These are phyloP conservation scores for Metschnikowia baotianmanensis DNA, from an alignment of 805 yeast genomes.

Conservation along the genomic window DNA sequence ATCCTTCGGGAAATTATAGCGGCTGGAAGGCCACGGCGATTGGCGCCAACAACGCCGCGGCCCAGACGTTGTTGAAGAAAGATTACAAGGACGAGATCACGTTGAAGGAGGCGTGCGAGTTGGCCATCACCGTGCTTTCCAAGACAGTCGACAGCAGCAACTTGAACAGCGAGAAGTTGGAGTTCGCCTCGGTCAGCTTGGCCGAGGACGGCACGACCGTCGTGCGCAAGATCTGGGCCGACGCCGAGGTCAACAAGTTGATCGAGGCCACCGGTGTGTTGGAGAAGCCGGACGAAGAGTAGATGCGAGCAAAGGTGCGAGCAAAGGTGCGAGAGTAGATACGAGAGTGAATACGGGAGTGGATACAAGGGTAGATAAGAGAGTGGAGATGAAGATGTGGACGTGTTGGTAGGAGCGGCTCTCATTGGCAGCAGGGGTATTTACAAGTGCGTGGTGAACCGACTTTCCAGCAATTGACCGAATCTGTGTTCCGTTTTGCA, in stretches of 20 bases:
- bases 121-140: constrained; percentile 87
- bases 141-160: constrained; percentile 92
- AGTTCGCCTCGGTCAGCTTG: constrained; percentile 76
- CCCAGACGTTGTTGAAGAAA: constrained; percentile 92
- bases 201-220: constrained; percentile 45
- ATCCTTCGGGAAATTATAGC: constrained; percentile 95
- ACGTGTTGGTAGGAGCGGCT: too few species aligned
- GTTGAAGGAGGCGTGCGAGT: constrained; percentile 72
- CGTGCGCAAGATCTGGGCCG: constrained; percentile 73
- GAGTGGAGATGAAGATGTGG: not conserved
- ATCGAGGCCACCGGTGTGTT: constrained; percentile 71
- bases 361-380: not conserved
- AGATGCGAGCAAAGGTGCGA: constrained; percentile 1
- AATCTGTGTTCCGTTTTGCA: too few species aligned
- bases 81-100: constrained; percentile 84
- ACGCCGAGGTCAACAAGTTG: constrained; percentile 69
- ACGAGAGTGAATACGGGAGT: not conserved
- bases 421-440: too few species aligned
- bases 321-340: not conserved
- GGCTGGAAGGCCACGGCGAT: constrained; percentile 99
- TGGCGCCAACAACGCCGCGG: constrained; percentile 95
- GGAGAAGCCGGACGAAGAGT: constrained; percentile 30
- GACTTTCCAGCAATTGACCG: too few species aligned
- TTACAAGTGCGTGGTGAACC: too few species aligned
- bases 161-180: constrained; percentile 85